Percentiles rank a stretch among this genome's conserved stretches.
Conservation (phyloP, 208 protist species). For the Trypanosoma mega region DNA sequence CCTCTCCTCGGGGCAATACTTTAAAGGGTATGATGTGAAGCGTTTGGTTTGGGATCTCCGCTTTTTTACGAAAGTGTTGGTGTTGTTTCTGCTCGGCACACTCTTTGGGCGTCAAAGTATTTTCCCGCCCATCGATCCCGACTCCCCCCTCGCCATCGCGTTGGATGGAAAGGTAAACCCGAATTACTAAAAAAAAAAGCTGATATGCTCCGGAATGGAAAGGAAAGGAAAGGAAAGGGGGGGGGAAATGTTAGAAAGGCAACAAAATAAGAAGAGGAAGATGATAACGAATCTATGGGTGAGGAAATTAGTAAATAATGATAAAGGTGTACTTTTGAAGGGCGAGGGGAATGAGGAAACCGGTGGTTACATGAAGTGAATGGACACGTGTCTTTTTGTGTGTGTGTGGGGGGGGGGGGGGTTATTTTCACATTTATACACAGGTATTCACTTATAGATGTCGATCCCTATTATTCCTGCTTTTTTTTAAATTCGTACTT, state of each 20-base stretch:
- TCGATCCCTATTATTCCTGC: no score
- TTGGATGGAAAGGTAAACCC: conserved; percentile 83
- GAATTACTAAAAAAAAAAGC: conserved; percentile 69
- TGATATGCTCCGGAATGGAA: background rate
- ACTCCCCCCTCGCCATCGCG: conserved; percentile 65
- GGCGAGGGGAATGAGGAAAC: no score
- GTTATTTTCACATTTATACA: no score
- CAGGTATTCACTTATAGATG: no score
- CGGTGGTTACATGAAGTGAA: no score
- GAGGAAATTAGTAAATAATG: conserved; percentile 8
- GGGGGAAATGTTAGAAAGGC: conserved; percentile 8
- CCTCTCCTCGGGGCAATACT: conserved; percentile 68
- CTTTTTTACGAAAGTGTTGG: conserved; percentile 61
- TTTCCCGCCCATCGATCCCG: conserved; percentile 75
- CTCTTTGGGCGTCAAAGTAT: conserved; percentile 67
- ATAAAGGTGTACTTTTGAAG: no score
- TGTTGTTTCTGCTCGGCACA: conserved; percentile 66
- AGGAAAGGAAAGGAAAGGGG: conserved; percentile 4
- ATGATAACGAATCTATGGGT: conserved; percentile 1
- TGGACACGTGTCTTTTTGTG: no score
- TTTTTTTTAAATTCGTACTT: no score
- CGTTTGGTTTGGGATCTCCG: conserved; percentile 63
- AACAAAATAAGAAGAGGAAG: no score
- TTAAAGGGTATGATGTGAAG: conserved; percentile 53
- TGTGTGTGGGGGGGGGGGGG: no score